These are phyloP conservation scores for Pascua guehoae DNA, from an alignment of 1,284 basidiomycete genomes.

Conservation along the genomic window DNA sequence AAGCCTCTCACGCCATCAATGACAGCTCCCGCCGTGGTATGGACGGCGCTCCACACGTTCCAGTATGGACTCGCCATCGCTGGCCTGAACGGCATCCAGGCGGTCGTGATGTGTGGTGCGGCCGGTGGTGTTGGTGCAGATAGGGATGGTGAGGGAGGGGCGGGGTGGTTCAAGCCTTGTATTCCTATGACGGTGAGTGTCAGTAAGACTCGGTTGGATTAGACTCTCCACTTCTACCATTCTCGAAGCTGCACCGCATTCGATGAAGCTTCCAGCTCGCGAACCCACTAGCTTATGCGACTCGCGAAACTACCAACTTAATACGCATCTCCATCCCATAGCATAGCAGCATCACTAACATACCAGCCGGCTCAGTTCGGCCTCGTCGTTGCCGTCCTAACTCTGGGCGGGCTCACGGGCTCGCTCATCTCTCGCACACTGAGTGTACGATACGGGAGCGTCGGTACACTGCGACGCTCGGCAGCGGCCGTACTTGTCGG, in stretches of 20 bases:
- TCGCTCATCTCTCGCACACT: conserved; percentile 26
- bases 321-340: not conserved
- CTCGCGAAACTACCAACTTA: no score
- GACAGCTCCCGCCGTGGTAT: conserved; percentile 18
- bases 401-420: conserved; percentile 50
- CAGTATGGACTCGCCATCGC: conserved; percentile 43
- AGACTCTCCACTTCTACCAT: not conserved
- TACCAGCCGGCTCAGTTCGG: conserved; percentile 41
- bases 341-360: conserved; percentile 1
- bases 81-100: conserved; percentile 40
- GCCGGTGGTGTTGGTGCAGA: not conserved
- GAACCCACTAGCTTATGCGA: no score
- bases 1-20: conserved; percentile 11
- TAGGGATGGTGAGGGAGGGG: not conserved
- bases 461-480: conserved; percentile 27
- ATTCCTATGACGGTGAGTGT: conserved; percentile 29
- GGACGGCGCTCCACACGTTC: conserved; percentile 38
- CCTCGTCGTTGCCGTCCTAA: conserved; percentile 49
- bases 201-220: not conserved
- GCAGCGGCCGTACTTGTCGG: conserved; percentile 26
- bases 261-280: no score
- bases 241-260: no score
- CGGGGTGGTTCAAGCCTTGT: conserved; percentile 20
- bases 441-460: conserved; percentile 21
- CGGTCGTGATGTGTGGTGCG: conserved; percentile 27